Evolutionary conservation across 225 moss, liverwort and hornwort species (phyloP).

Genomic region (Climacium dendroides): DNA sequence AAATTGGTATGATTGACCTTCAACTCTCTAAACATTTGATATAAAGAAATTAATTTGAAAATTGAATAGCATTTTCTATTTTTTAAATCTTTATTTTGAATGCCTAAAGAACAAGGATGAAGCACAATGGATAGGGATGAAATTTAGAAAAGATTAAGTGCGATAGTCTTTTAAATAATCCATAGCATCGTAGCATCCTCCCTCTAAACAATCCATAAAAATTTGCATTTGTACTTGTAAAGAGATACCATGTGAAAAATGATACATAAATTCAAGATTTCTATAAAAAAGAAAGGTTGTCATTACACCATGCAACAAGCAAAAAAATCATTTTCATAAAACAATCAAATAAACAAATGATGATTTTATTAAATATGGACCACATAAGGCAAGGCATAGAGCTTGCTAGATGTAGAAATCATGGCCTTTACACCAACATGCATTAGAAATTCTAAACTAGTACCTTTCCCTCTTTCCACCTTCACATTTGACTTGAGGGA

Average conservation of each 20-base stretch:
- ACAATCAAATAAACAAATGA: no score
- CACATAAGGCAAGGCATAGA: conserved; percentile 78
- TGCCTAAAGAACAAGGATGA: no score
- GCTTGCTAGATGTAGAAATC: conserved; percentile 32
- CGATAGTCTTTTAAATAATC: neutral
- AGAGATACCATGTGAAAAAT: neutral
- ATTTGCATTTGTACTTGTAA: neutral
- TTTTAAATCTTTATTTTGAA: no score
- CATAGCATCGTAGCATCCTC: neutral
- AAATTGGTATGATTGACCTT: no score
- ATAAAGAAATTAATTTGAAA: no score
- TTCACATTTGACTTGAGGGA: conserved; percentile 57
- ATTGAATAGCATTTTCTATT: no score
- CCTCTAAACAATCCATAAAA: neutral
- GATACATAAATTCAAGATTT: neutral
- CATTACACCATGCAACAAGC: neutral
- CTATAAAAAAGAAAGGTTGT: neutral
- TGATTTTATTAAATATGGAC: conserved; percentile 55
- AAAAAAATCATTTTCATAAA: neutral
- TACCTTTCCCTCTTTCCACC: conserved; percentile 22
- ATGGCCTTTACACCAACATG: conserved; percentile 61
- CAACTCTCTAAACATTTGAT: no score
- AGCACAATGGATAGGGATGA: neutral
- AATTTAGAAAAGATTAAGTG: neutral
- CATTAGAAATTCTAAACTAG: conserved; percentile 18